Percentiles rank a stretch among this genome's conserved stretches.
phyloP scores from a whole-genome alignment of 2,329 filamentous ascomycete species.

The Epichloe amarillans region DNA sequence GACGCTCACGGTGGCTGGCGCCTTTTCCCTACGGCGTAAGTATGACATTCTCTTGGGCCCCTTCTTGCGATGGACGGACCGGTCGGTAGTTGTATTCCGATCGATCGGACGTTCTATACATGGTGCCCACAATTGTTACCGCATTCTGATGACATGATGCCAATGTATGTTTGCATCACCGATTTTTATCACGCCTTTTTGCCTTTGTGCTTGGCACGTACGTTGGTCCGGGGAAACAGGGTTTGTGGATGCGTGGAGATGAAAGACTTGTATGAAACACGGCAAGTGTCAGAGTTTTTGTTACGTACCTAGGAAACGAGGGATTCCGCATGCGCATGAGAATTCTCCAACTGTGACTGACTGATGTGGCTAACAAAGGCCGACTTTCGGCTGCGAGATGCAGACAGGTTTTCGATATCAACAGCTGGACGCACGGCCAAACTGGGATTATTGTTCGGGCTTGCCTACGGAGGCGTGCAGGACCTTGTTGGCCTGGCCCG shows the following conservation, averaged over 20 bases:
- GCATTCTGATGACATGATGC: background rate
- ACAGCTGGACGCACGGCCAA: slow-evolving; percentile 67
- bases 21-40: slow-evolving; percentile 78
- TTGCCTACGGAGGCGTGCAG: slow-evolving; percentile 70
- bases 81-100: background rate
- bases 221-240: background rate
- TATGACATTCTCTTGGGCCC: slow-evolving; percentile 10
- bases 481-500: slow-evolving; percentile 57
- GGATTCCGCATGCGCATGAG: slow-evolving; percentile 4
- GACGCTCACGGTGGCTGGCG: slow-evolving; percentile 69
- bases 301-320: slow-evolving; percentile 7
- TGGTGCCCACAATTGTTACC: background rate
- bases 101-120: background rate
- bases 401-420: slow-evolving; percentile 68
- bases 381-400: slow-evolving; percentile 15
- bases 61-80: background rate
- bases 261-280: background rate
- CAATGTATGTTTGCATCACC: background rate
- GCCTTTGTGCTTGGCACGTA: background rate
- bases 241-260: background rate
- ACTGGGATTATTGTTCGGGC: slow-evolving; percentile 63
- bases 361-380: slow-evolving; percentile 13
- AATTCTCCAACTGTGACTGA: background rate
- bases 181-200: background rate
- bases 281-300: slow-evolving; percentile 9